phyloP scores from a whole-genome alignment of 1,139 yeast genomes.

The Meyerozyma smithsonii region DNA sequence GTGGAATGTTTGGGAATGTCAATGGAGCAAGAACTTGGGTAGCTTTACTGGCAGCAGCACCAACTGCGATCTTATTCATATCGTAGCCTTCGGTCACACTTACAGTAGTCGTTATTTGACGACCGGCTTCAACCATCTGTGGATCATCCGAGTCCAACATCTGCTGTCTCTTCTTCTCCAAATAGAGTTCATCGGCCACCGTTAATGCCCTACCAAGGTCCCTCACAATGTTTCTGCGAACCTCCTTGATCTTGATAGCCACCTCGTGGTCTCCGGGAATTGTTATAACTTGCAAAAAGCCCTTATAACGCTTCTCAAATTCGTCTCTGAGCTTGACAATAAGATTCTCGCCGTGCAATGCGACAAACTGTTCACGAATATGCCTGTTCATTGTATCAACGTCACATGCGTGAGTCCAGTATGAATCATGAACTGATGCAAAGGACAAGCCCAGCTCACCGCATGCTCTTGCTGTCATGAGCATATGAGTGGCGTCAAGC shows the following conservation, averaged over 20 bases:
- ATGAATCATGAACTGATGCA: constrained; percentile 97
- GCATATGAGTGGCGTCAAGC: constrained; percentile 95
- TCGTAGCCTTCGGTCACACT: constrained; percentile 50
- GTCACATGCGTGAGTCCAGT: constrained; percentile 96
- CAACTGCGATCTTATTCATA: constrained; percentile 21
- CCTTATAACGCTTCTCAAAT: constrained; percentile 74
- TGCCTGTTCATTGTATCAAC: constrained; percentile 68
- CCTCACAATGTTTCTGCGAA: constrained; percentile 46
- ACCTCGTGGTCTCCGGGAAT: constrained; percentile 51
- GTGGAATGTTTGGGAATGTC: constrained; percentile 69
- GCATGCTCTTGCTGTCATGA: constrained; percentile 80
- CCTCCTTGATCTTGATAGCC: constrained; percentile 46
- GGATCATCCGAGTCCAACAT: constrained; percentile 52
- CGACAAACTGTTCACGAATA: constrained; percentile 76
- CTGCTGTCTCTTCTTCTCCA: constrained; percentile 62
- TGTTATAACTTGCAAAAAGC: constrained; percentile 56
- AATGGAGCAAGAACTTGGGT: constrained; percentile 54
- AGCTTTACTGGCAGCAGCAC: constrained; percentile 22
- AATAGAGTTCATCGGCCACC: constrained; percentile 65
- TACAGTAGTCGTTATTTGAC: constrained; percentile 67
- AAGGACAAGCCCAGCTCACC: constrained; percentile 64
- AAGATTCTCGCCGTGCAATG: constrained; percentile 69
- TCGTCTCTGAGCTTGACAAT: constrained; percentile 70
- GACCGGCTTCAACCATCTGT: constrained; percentile 46
- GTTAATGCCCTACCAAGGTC: constrained; percentile 57